Base-by-base conservation (phyloP, 371 early-diverging fungal species). In the Syncephalastrum monosporum region DNA sequence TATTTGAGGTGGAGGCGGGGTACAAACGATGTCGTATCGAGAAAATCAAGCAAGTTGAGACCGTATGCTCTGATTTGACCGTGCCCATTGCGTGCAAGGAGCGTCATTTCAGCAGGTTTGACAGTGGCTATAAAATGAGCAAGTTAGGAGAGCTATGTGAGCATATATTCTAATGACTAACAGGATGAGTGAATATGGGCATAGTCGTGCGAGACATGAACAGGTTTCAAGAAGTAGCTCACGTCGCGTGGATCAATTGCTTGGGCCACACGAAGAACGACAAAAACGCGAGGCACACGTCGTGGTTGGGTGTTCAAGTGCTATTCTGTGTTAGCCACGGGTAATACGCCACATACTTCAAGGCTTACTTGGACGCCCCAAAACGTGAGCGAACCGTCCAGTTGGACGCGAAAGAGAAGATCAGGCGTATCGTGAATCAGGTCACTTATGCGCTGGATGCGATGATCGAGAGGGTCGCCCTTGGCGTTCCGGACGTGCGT, bases 321-420 rank as follows among this genome's bases (percentile, higher is more conserved):
- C 84, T 89, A 66, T 15, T 19, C 23, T 42, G 10, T 10, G 2
- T 33, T 17, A 43, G 15, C 3, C 16, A 52, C 13, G 42, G 14
- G 19, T 38, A 24, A 55, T 2, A 47, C 50, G 45, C 12, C 43
- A 15, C 42, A 17, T 19, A 19, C 38, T 21, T 13, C 23, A n/a
- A 13, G 6, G 0, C 42, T 38, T 69, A 87, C 90, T 78, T 89
- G 87, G 15, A 94, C 73, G 3, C 92, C 93, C 93, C 92, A 94
- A 17, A 92, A 81, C 1, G 80, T 75, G 63, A 92, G 69, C 2
- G 90, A 82, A 0, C 92, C 91, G 64, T 90, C 88, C 7, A 68
- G 60, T 42, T 85, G 79, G 24, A 91, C 71, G 41, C 85, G 82
- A 60, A 91, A 88, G 16, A 92, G 65, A 55, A 92, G 72, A 61